Conservation (phyloP, 164 flowering plant species). For the Chimonanthus salicifolius region DNA sequence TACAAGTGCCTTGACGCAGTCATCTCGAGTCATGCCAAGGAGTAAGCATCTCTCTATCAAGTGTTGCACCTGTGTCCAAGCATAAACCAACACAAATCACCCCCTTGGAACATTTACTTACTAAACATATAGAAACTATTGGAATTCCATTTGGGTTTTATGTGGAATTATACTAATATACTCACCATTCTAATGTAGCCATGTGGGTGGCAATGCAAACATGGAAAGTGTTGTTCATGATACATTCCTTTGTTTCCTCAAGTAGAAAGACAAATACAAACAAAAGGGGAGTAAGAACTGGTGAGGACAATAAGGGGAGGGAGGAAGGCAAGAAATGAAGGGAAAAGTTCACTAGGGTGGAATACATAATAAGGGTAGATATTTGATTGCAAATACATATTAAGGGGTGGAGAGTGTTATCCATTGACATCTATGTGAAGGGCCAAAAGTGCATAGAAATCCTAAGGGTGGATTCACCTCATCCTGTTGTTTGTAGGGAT, state of each 20-base stretch:
- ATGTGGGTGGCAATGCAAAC: constrained; percentile 73
- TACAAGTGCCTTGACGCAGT: constrained; percentile 60
- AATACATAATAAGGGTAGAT: constrained; percentile 11
- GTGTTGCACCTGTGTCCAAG: constrained; percentile 57
- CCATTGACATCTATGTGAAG: constrained; percentile 67
- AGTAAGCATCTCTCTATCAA: constrained; percentile 83
- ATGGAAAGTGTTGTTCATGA: constrained; percentile 23
- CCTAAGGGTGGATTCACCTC: constrained; percentile 57
- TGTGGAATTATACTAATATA: too few species aligned
- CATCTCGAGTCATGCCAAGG: constrained; percentile 58
- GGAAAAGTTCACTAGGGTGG: constrained; percentile 10
- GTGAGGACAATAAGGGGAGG: neutral
- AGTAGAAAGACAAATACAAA: constrained; percentile 11
- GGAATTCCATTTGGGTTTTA: too few species aligned
- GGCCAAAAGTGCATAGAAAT: constrained; percentile 73
- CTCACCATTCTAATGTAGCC: constrained; percentile 63
- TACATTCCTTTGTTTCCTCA: constrained; percentile 13
- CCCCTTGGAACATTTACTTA: too few species aligned
- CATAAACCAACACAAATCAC: too few species aligned
- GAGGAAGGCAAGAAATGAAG: constrained; percentile 17
- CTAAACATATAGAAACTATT: too few species aligned
- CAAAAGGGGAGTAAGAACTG: constrained; percentile 18
- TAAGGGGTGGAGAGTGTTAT: constrained; percentile 25
- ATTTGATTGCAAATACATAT: constrained; percentile 12
- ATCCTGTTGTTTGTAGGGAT: constrained; percentile 20